Base-by-base conservation (phyloP, 169 alveolate genomes). In the Eimeria necatrix region DNA sequence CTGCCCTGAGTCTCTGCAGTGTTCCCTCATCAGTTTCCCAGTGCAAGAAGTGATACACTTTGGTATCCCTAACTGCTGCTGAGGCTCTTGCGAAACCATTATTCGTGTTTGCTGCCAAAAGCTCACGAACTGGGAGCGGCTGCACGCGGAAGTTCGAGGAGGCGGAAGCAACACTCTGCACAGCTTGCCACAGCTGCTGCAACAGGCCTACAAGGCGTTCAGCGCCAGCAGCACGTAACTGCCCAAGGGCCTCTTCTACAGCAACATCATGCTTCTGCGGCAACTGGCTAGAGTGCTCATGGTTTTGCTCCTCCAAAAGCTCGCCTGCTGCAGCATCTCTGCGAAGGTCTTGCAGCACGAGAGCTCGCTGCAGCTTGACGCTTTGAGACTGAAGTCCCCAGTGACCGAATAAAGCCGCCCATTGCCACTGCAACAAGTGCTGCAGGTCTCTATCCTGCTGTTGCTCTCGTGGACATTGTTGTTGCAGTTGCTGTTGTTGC, bases 391-490 rank as follows among this genome's bases (percentile, higher is more conserved):
- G 90, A 26, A 81, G 12, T 73, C 52, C 90, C 74, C 76, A 52
- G 7, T 81, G 68, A 4, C 90, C 90, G 9, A 81, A 81, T 16
- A 81, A 24, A n/a, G 73, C 70, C 0, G 90, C 90, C 90, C 90
- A 81, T 52, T 51, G 90, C 90, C 90, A 81, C 74, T 81, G 90
- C 60, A 81, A 24, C 90, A 81, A 81, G 53, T 81, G 74, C 74
- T 81, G 90, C 90, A 81, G 52, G 74, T 81, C 90, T 46, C 8
- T 24, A 46, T 8, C 41, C 90, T 8, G 59, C 90, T 1, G 74
- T 26, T 81, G 90, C 70, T 81, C 52, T 52, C 52, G 74, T 20
- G 49, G 70, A 20, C 52, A 73, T 24, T 81, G 73, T 74, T 53
- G 90, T 20, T 81, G 90, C 3, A n/a, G 90, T 61, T 81, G 90